These are phyloP conservation scores for Avena eriantha DNA, from an alignment of 176 grass and related monocot genomes.

Conservation along the genomic window DNA sequence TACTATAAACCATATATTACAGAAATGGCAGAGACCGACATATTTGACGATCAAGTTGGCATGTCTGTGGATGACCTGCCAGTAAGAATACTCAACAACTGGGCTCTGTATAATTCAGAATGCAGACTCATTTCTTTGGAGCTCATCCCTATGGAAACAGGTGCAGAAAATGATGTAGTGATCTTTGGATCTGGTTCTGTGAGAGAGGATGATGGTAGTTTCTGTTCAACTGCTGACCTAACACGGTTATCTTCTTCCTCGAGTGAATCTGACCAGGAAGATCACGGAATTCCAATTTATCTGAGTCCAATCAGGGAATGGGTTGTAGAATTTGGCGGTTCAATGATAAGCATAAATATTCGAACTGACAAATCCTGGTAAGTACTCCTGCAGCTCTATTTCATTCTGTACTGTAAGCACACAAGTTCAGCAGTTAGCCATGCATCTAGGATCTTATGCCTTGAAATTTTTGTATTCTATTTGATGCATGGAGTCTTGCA, in stretches of 20 bases:
- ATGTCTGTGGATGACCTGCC: slow-evolving; percentile 59
- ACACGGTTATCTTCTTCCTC: slow-evolving; percentile 56
- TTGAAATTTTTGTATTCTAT: slow-evolving; percentile 22
- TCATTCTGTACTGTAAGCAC: neutral
- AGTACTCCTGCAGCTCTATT: neutral
- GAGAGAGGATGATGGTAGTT: slow-evolving; percentile 70
- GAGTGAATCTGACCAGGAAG: slow-evolving; percentile 43
- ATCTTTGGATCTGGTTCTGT: slow-evolving; percentile 74
- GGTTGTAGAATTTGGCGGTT: slow-evolving; percentile 74
- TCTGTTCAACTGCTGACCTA: slow-evolving; percentile 51
- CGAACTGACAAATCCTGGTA: slow-evolving; percentile 73
- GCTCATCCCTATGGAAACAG: slow-evolving; percentile 72
- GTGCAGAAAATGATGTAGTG: slow-evolving; percentile 64
- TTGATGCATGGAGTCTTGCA: slow-evolving; percentile 14
- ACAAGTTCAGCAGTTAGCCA: neutral
- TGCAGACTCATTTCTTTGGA: slow-evolving; percentile 71
- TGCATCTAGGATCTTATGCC: neutral
- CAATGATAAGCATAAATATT: slow-evolving; percentile 63
- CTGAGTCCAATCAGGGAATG: slow-evolving; percentile 76
- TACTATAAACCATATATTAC: slow-evolving; percentile 62
- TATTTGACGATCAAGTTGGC: slow-evolving; percentile 49
- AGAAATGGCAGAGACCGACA: slow-evolving; percentile 71
- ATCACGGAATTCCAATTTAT: slow-evolving; percentile 60
- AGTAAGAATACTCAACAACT: slow-evolving; percentile 71
- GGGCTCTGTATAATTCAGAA: slow-evolving; percentile 78